Conservation (phyloP, 805 yeast species). For the Candida pseudofarinosa region DNA sequence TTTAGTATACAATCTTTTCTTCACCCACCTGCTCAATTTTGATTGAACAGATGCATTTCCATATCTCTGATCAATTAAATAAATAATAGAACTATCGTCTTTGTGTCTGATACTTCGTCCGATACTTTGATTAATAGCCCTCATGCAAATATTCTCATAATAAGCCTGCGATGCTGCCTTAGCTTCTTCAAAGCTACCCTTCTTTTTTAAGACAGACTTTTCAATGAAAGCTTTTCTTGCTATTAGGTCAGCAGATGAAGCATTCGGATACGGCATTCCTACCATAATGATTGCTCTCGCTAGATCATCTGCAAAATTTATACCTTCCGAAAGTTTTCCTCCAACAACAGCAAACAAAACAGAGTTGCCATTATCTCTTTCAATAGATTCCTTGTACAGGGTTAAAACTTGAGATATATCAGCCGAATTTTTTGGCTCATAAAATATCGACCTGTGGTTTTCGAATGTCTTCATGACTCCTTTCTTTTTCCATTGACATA, state of each 20-base stretch:
- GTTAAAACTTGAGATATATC: constrained; percentile 44
- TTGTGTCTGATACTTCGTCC: constrained; percentile 88
- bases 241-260: constrained; percentile 73
- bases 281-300: constrained; percentile 84
- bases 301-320: constrained; percentile 81
- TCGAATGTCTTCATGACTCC: constrained; percentile 30
- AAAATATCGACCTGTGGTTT: constrained; percentile 44
- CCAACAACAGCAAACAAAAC: constrained; percentile 82
- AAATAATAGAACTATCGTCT: constrained; percentile 74
- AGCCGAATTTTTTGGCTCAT: constrained; percentile 47
- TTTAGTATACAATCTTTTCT: constrained; percentile 11
- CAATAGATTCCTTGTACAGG: constrained; percentile 40
- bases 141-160: constrained; percentile 84
- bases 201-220: constrained; percentile 40
- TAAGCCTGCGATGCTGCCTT: constrained; percentile 47
- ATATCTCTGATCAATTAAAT: constrained; percentile 67
- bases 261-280: constrained; percentile 88
- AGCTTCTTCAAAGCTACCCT: constrained; percentile 47
- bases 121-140: constrained; percentile 86
- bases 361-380: constrained; percentile 42
- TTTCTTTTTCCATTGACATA: constrained; percentile 47
- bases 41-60: constrained; percentile 38
- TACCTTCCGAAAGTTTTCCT: constrained; percentile 90
- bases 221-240: constrained; percentile 69
- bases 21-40: constrained; percentile 75